Evolutionary conservation across 192 early-diverging fungal genomes (phyloP).

Genomic region (Piromyces finnis): DNA sequence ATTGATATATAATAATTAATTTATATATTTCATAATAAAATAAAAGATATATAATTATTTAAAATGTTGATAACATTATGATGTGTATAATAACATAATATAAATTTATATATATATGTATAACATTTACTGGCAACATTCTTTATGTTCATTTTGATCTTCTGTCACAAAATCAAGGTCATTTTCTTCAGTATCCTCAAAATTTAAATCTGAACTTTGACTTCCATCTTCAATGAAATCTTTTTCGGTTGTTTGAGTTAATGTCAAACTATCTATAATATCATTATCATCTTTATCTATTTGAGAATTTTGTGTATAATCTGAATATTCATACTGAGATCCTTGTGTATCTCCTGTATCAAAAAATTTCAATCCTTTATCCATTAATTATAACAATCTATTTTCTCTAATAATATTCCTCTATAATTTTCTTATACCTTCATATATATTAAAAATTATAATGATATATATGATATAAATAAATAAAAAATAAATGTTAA

Average conservation of each 20-base stretch:
- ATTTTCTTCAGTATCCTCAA: neutral
- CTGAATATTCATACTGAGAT: conserved; percentile 48
- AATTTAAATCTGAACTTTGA: neutral
- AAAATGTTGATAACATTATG: no score
- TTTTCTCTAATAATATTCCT: neutral
- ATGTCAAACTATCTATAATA: neutral
- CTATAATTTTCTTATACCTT: neutral
- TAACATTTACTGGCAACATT: neutral
- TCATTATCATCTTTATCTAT: neutral
- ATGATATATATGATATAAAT: neutral
- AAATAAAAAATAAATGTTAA: no score
- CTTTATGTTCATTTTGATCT: neutral
- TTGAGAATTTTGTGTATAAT: conserved; percentile 27
- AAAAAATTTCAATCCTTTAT: neutral
- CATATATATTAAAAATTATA: neutral
- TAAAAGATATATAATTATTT: no score
- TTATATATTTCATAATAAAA: no score
- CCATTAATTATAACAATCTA: neutral
- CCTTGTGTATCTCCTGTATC: conserved; percentile 23
- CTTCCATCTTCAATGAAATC: neutral
- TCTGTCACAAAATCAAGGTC: neutral
- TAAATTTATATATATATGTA: no score
- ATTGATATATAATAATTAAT: no score
- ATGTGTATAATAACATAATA: no score
- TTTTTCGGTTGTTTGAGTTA: neutral